Conservation (phyloP, 306 rosid species). For the Citrullus colocynthis region DNA sequence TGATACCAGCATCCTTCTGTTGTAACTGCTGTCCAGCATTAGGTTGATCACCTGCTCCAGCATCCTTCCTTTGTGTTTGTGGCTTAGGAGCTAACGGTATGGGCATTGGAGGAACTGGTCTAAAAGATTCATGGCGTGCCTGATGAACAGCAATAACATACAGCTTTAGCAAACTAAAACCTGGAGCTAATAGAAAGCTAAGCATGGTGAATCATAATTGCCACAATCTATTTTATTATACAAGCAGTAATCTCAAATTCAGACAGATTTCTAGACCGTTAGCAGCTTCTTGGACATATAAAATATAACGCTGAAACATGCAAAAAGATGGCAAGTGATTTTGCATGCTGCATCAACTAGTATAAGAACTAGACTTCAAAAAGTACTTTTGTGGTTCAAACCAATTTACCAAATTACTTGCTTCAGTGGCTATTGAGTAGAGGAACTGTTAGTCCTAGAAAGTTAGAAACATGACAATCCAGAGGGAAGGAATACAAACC, state of each 20-base stretch:
- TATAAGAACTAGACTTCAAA: background rate
- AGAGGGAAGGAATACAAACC: slow-evolving; percentile 23
- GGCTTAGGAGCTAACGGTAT: slow-evolving; percentile 62
- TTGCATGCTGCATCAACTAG: background rate
- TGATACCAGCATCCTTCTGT: slow-evolving; percentile 29
- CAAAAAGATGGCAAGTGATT: background rate
- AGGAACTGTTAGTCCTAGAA: background rate
- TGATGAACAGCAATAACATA: slow-evolving; percentile 16
- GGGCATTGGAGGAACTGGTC: slow-evolving; percentile 44
- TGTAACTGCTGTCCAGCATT: slow-evolving; percentile 15
- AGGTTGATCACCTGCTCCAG: slow-evolving; percentile 31
- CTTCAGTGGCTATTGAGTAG: background rate
- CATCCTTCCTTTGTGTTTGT: slow-evolving; percentile 55
- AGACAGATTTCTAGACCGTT: background rate
- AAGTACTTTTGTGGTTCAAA: background rate
- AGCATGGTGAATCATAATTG: background rate
- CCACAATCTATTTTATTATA: background rate
- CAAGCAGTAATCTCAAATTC: background rate
- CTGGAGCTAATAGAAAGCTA: background rate
- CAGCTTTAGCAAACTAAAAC: slow-evolving; percentile 9
- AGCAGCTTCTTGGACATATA: background rate
- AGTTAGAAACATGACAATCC: background rate
- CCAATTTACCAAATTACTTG: background rate
- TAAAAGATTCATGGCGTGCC: slow-evolving; percentile 52
- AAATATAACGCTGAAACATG: background rate